Base-by-base conservation (phyloP, 805 yeast species). In the Pichia eremophila region DNA sequence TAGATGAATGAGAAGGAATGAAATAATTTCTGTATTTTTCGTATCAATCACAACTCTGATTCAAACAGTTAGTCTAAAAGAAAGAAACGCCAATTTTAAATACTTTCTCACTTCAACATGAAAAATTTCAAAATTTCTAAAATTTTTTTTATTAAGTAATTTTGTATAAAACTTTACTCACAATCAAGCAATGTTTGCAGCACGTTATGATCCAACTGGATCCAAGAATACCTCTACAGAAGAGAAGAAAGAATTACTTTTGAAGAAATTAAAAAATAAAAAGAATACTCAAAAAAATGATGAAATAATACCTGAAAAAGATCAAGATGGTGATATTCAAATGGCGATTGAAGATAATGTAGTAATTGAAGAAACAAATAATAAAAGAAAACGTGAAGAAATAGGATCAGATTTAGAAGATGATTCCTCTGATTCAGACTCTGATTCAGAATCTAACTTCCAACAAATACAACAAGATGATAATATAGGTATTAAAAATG, bases 181-280 rank as follows among this genome's bases (percentile, higher is more conserved):
- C 6, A 22, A 22, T 22, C 25, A 22, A 22, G 25, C 6, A 22
- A 79, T 81, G 88, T 81, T 81, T 67, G 85, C 84, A 9, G 73
- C 75, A 15, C 69, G 87, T 60, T 81, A 75, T 56, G 85, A 78
- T 53, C 86, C 86, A 10, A 19, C 18, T 59, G 60, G 31, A 2
- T 25, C 40, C 1, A 29, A 29, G 12, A 7, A 9, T 8, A 19
- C 35, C 10, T n/a, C 39, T 57, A 60, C 62, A 37, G 60, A 61
- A n/a, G n/a, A 36, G 12, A 31, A 73, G 59, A 54, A 61, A 52
- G 45, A 60, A 58, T 44, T 61, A 14, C n/a, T 37, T 25, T 32
- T 67, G 56, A 73, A 67, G 56, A 67, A 59, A 62, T 66, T 65
- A 56, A 60, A 64, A 41, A 62, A 62, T 34, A 34, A 36, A 18